phyloP scores from a whole-genome alignment of 352 stramenopile genomes.

The Globisporangium acanthophoron region DNA sequence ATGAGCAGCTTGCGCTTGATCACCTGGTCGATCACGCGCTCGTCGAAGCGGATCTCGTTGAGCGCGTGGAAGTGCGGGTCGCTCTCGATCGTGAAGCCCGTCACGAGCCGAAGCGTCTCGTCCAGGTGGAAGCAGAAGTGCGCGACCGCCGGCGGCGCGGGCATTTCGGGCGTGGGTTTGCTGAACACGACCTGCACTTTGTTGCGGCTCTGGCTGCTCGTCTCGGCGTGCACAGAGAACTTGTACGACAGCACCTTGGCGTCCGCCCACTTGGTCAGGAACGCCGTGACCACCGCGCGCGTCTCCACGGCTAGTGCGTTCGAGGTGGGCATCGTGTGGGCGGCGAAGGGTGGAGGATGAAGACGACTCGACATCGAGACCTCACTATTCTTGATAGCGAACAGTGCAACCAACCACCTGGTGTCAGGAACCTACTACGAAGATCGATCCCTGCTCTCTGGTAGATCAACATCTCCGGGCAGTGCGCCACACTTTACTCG shows the following conservation, averaged over 20 bases:
- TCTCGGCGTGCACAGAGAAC: conserved; percentile 34
- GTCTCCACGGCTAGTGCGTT: conserved; percentile 28
- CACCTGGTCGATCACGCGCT: conserved; percentile 46
- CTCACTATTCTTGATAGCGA: neutral
- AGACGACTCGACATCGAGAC: neutral
- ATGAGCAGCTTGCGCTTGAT: conserved; percentile 54
- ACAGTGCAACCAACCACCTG: neutral
- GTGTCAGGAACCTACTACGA: no score
- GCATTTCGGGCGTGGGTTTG: conserved; percentile 36
- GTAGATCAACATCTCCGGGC: no score
- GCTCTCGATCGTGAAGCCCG: conserved; percentile 55
- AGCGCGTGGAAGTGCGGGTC: conserved; percentile 57
- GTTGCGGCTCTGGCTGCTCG: conserved; percentile 24
- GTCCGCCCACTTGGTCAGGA: conserved; percentile 38
- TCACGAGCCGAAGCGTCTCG: conserved; percentile 28
- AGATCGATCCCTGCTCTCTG: no score
- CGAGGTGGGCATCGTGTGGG: conserved; percentile 15
- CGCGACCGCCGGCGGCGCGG: conserved; percentile 38
- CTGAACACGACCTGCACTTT: conserved; percentile 60
- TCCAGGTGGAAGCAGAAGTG: conserved; percentile 57
- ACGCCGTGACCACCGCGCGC: conserved; percentile 29
- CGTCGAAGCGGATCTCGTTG: conserved; percentile 38
- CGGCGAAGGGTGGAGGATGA: neutral
- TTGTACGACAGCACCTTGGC: conserved; percentile 49
- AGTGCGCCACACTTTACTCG: neutral